phyloP scores from a whole-genome alignment of 2,329 filamentous ascomycete genomes.

The Exserohilum rostratum region DNA sequence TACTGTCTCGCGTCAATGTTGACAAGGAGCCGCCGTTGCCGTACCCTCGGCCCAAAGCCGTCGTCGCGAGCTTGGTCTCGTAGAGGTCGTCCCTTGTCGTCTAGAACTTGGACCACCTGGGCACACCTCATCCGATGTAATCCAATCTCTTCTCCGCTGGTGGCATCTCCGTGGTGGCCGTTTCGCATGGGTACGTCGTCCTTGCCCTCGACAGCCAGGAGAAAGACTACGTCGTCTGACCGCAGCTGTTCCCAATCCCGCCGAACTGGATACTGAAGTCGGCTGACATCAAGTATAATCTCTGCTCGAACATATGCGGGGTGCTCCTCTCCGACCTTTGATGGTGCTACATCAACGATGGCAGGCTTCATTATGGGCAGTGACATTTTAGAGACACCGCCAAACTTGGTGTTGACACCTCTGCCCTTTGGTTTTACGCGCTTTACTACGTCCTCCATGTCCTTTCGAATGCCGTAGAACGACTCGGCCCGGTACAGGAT shows the following conservation, averaged over 20 bases:
- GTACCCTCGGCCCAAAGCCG: slow-evolving; percentile 63
- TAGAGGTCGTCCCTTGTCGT: slow-evolving; percentile 79
- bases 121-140: slow-evolving; percentile 78
- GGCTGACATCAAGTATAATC: slow-evolving; percentile 80
- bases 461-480: slow-evolving; percentile 91
- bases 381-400: slow-evolving; percentile 90
- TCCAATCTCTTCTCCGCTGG: slow-evolving; percentile 66
- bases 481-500: slow-evolving; percentile 87
- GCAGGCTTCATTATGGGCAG: slow-evolving; percentile 83
- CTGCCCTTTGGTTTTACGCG: slow-evolving; percentile 74
- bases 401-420: slow-evolving; percentile 72
- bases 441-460: slow-evolving; percentile 82
- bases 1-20: slow-evolving; percentile 82
- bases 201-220: slow-evolving; percentile 74
- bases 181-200: slow-evolving; percentile 61
- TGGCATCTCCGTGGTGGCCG: slow-evolving; percentile 55
- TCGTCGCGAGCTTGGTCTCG: slow-evolving; percentile 70
- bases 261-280: slow-evolving; percentile 75
- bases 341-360: slow-evolving; percentile 82
- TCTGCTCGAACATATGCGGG: slow-evolving; percentile 89
- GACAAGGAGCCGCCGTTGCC: slow-evolving; percentile 74
- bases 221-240: slow-evolving; percentile 86
- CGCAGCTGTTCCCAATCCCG: slow-evolving; percentile 89
- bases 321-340: slow-evolving; percentile 80
- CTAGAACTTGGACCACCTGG: slow-evolving; percentile 82